Base-by-base conservation (phyloP, 2,329 filamentous ascomycete species). In the Claviceps monticola region DNA sequence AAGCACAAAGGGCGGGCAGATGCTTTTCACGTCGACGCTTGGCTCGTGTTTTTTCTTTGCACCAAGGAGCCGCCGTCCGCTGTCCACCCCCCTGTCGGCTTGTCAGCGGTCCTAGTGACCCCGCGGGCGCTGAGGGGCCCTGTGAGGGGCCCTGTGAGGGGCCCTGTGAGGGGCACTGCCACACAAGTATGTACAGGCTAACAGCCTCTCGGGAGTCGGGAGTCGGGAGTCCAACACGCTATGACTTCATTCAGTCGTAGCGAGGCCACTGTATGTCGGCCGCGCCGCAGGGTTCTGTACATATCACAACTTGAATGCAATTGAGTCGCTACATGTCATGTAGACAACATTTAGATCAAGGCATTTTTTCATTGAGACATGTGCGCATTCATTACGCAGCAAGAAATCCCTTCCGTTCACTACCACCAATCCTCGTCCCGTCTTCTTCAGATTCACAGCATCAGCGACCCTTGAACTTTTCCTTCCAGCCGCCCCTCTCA, bases 401-500 rank as follows among this genome's bases (percentile, higher is more conserved):
- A 4, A 11, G 29, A 34, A 1, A 34, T 11, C 9, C 9, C 29
- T 34, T 34, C 9, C 9, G 11, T 34, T 4, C 29, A 34, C 9
- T 34, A 34, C 29, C 9, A 9, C 9, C 29, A 34, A 34, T 34
- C 3, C 29, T 34, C 29, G 29, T 11, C 29, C 29, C 29, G 9
- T 34, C 29, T 34, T 34, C 29, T 9, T 48, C 46, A 38, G n/a
- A 26, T 41, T 26, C 17, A 46, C n/a, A 6, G 34, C 14, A 11
- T 55, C 49, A 67, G 71, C 74, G 68, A 68, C 79, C 79, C 69
- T 73, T 75, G 69, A 71, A 75, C 68, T 65, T 78, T 72, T 70
- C 82, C 68, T 63, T 86, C 86, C 74, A 85, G 62, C 74, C 85
- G 57, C 88, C 88, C 65, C 79, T 80, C 62, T 81, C 77, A 58